Conservation (phyloP, 2,329 filamentous ascomycete genomes). For the Cucurbitaria berberidis region DNA sequence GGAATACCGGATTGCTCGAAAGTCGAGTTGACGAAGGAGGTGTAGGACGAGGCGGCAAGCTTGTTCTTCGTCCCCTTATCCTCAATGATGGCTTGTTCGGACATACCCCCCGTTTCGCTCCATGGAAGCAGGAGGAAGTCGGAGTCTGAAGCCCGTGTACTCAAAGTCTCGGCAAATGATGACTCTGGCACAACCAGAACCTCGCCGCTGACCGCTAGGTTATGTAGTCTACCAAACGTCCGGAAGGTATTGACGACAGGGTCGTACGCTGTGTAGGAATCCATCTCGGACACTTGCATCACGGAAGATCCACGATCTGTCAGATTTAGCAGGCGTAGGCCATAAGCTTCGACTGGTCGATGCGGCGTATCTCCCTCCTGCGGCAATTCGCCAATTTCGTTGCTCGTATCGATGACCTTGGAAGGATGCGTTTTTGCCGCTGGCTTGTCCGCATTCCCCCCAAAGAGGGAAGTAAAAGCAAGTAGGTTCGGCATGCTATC, state of each 20-base stretch:
- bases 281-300: slow-evolving; percentile 87
- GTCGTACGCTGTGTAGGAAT: slow-evolving; percentile 70
- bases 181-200: slow-evolving; percentile 79
- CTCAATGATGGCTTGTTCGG: slow-evolving; percentile 64
- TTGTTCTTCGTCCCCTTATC: slow-evolving; percentile 61
- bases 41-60: slow-evolving; percentile 69
- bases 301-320: slow-evolving; percentile 93
- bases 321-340: slow-evolving; percentile 83
- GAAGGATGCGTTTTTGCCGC: slow-evolving; percentile 48
- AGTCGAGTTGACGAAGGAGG: slow-evolving; percentile 73
- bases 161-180: slow-evolving; percentile 79
- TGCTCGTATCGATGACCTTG: slow-evolving; percentile 30
- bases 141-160: slow-evolving; percentile 64
- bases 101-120: slow-evolving; percentile 80
- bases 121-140: slow-evolving; percentile 84
- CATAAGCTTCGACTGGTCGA: slow-evolving; percentile 74
- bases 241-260: slow-evolving; percentile 91
- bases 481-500: slow-evolving; percentile 85
- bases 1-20: slow-evolving; percentile 69
- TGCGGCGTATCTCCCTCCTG: slow-evolving; percentile 31
- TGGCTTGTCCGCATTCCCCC: slow-evolving; percentile 57
- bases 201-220: slow-evolving; percentile 80
- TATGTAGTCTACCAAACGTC: slow-evolving; percentile 83
- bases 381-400: slow-evolving; percentile 29
- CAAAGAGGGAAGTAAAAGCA: slow-evolving; percentile 80